Evolutionary conservation across 2,329 filamentous ascomycete species (phyloP).

Genomic region (Tolypocladium album): DNA sequence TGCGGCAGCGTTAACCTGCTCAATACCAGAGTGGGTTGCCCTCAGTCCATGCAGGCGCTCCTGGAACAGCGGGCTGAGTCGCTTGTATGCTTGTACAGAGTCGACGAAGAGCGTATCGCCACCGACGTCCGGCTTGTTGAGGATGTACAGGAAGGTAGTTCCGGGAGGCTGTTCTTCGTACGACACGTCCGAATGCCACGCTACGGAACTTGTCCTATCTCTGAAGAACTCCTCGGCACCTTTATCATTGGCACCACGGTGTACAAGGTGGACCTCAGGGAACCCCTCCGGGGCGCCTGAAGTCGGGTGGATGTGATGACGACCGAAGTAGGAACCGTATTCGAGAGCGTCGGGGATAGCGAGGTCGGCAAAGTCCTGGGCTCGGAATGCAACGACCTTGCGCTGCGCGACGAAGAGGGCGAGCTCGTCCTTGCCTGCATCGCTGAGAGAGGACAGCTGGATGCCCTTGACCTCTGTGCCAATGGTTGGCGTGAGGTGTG

Average conservation of each 20-base stretch:
- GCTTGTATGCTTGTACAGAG: conserved; percentile 68
- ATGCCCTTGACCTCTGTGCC: conserved; percentile 62
- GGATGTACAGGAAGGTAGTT: conserved; percentile 78
- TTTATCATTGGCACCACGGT: conserved; percentile 46
- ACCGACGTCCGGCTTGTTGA: conserved; percentile 71
- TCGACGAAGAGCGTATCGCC: conserved; percentile 81
- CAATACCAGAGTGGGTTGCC: conserved; percentile 71
- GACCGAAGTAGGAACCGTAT: conserved; percentile 66
- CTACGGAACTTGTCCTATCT: conserved; percentile 66
- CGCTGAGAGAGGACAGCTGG: conserved; percentile 57
- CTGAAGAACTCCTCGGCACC: conserved; percentile 49
- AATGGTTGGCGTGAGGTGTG: conserved; percentile 60
- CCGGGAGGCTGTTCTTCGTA: conserved; percentile 85
- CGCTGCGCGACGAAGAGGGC: conserved; percentile 65
- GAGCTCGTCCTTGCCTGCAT: conserved; percentile 65
- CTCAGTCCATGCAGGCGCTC: conserved; percentile 70
- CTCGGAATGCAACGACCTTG: conserved; percentile 69
- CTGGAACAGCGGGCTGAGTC: conserved; percentile 69
- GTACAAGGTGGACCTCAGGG: conserved; percentile 69
- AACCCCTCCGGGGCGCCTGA: conserved; percentile 63
- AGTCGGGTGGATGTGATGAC: conserved; percentile 72
- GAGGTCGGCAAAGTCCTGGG: conserved; percentile 62
- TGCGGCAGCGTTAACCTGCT: conserved; percentile 65
- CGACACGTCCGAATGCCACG: conserved; percentile 83
- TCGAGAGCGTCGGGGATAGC: conserved; percentile 60